These are phyloP conservation scores for Paecilomyces fulvus DNA, from an alignment of 2,329 filamentous ascomycete genomes.

Conservation along the genomic window DNA sequence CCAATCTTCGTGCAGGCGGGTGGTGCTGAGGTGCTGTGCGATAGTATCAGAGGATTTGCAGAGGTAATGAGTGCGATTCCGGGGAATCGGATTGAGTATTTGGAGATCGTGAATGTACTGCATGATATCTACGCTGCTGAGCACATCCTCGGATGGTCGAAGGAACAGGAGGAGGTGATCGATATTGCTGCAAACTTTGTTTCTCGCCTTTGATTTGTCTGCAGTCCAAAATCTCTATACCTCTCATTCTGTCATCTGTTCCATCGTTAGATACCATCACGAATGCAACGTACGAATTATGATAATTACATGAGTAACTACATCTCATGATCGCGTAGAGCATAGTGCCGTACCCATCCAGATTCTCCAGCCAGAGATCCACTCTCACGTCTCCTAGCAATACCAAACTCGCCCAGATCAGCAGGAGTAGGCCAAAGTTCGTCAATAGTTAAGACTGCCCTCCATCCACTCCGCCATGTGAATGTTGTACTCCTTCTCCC, in stretches of 20 bases:
- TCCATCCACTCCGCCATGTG: slow-evolving; percentile 36
- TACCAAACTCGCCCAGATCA: slow-evolving; percentile 18
- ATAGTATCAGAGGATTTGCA: slow-evolving; percentile 5
- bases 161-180: slow-evolving; percentile 6
- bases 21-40: slow-evolving; percentile 8
- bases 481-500: slow-evolving; percentile 38
- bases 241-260: too few relatives aligned
- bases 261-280: too few relatives aligned
- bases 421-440: slow-evolving; percentile 42
- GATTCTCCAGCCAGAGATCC: slow-evolving; percentile 41
- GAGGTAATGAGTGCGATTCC: not conserved
- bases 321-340: slow-evolving; percentile 42
- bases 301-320: slow-evolving; percentile 25
- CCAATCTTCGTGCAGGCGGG: slow-evolving; percentile 10
- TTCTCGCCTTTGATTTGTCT: not conserved
- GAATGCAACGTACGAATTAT: too few relatives aligned
- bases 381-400: slow-evolving; percentile 26
- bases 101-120: slow-evolving; percentile 7
- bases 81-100: slow-evolving; percentile 5
- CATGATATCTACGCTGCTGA: slow-evolving; percentile 13
- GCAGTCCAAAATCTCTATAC: not conserved
- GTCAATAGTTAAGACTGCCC: slow-evolving; percentile 38
- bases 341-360: slow-evolving; percentile 48
- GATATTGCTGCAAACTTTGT: not conserved
- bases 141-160: slow-evolving; percentile 7